Evolutionary conservation across 2,329 filamentous ascomycete genomes (phyloP).

Genomic region (Fusarium robinianum): DNA sequence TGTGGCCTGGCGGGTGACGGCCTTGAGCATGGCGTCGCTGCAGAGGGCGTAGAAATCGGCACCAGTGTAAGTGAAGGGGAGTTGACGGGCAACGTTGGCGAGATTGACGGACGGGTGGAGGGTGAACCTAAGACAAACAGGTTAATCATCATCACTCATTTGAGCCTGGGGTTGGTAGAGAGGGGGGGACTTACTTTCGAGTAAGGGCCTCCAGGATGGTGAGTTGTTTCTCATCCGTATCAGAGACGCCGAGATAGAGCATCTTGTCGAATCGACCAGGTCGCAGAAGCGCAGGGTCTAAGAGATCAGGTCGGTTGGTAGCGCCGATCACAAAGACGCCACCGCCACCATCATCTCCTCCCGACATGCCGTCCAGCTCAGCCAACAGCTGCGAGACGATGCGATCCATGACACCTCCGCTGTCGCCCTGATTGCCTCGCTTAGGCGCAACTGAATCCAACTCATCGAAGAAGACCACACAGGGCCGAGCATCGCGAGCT

Average conservation of each 20-base stretch:
- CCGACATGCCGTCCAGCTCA: constrained; percentile 96
- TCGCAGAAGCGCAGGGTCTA: constrained; percentile 86
- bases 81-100: constrained; percentile 68
- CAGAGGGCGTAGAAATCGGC: constrained; percentile 97
- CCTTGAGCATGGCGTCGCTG: constrained; percentile 98
- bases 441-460: constrained; percentile 94
- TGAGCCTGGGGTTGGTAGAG: constrained; percentile 1
- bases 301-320: constrained; percentile 89
- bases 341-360: constrained; percentile 80
- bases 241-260: constrained; percentile 94
- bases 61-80: constrained; percentile 96
- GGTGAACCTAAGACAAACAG: constrained; percentile 69
- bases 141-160: constrained; percentile 13
- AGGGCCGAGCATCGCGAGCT: constrained; percentile 82
- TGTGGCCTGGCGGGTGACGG: constrained; percentile 86
- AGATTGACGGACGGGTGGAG: constrained; percentile 81
- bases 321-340: constrained; percentile 97
- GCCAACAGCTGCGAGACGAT: constrained; percentile 95
- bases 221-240: constrained; percentile 94
- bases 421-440: constrained; percentile 95
- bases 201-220: constrained; percentile 94
- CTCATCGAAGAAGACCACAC: constrained; percentile 93
- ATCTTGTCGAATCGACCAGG: constrained; percentile 97
- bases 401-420: constrained; percentile 96
- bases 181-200: constrained; percentile 70